Percentiles rank a stretch among this genome's conserved stretches.
These are phyloP conservation scores for Mycena galopus DNA, from an alignment of 768 basidiomycete genomes.

Conservation along the genomic window DNA sequence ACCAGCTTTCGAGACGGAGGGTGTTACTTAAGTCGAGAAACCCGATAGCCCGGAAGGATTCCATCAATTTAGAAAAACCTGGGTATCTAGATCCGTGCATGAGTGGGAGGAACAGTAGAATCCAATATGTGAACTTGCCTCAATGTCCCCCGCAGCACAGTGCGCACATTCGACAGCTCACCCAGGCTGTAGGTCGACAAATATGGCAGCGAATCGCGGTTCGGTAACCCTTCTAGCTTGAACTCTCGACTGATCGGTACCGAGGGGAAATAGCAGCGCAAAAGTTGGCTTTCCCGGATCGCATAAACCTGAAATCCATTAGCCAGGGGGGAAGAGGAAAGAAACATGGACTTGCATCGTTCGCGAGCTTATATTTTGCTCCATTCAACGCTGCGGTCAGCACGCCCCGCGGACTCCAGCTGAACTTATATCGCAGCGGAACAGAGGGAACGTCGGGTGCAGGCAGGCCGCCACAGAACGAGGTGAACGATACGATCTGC, in stretches of 20 bases:
- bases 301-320: conserved; percentile 53
- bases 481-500: conserved; percentile 78
- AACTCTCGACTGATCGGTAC: conserved; percentile 75
- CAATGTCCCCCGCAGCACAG: conserved; percentile 87
- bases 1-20: conserved; percentile 58
- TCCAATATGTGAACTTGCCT: conserved; percentile 56
- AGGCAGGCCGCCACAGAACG: conserved; percentile 95
- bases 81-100: conserved; percentile 70
- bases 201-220: conserved; percentile 85
- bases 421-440: conserved; percentile 92
- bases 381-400: conserved; percentile 82
- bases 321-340: neutral
- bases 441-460: conserved; percentile 75
- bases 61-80: conserved; percentile 82
- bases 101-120: neutral
- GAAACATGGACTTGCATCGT: conserved; percentile 57
- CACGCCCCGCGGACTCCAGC: conserved; percentile 93
- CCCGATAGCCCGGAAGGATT: conserved; percentile 78
- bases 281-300: conserved; percentile 66
- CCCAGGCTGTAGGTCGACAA: conserved; percentile 72
- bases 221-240: conserved; percentile 86
- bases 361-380: conserved; percentile 73
- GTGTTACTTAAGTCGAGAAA: conserved; percentile 63
- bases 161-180: conserved; percentile 57
- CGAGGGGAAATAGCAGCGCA: conserved; percentile 71